Evolutionary conservation across 176 grass and related monocot genomes (phyloP).

Genomic region (Cenchrus americanus): DNA sequence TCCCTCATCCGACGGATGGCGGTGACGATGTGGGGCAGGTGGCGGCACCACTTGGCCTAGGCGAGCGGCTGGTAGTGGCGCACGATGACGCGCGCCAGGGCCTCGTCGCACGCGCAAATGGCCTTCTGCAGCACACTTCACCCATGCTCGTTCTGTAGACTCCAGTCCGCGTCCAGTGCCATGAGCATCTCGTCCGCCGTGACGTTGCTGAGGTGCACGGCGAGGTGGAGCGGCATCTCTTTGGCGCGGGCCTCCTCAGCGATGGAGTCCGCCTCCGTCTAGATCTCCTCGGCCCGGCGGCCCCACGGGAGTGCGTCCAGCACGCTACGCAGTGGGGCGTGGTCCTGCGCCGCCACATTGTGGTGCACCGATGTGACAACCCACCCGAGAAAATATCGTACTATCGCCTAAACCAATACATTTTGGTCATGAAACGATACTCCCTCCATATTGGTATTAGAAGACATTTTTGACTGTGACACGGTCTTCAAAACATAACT

Average conservation of each 20-base stretch:
- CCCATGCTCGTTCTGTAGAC: conserved; percentile 94
- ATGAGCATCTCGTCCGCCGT: conserved; percentile 75
- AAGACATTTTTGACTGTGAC: too few species aligned
- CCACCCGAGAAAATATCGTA: too few species aligned
- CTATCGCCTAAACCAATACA: too few species aligned
- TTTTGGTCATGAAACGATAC: too few species aligned
- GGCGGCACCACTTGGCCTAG: conserved; percentile 97
- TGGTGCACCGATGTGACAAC: conserved; percentile 49
- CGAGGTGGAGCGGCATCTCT: conserved; percentile 92
- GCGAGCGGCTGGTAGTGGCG: conserved; percentile 90
- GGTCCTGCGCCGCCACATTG: conserved; percentile 67
- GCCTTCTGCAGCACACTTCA: conserved; percentile 96
- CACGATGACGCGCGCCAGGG: conserved; percentile 78
- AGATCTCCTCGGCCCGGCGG: conserved; percentile 64
- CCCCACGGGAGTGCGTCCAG: conserved; percentile 64
- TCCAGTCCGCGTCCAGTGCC: conserved; percentile 82
- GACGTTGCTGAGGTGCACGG: conserved; percentile 74
- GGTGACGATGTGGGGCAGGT: conserved; percentile 71
- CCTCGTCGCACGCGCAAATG: conserved; percentile 89
- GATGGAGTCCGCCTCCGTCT: conserved; percentile 77
- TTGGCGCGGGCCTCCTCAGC: conserved; percentile 73
- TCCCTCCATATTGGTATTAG: too few species aligned
- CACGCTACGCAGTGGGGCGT: conserved; percentile 59
- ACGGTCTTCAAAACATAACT: too few species aligned
- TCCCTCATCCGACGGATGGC: conserved; percentile 87